These are phyloP conservation scores for Plantago major DNA, from an alignment of 257 asterid genomes.

Conservation along the genomic window DNA sequence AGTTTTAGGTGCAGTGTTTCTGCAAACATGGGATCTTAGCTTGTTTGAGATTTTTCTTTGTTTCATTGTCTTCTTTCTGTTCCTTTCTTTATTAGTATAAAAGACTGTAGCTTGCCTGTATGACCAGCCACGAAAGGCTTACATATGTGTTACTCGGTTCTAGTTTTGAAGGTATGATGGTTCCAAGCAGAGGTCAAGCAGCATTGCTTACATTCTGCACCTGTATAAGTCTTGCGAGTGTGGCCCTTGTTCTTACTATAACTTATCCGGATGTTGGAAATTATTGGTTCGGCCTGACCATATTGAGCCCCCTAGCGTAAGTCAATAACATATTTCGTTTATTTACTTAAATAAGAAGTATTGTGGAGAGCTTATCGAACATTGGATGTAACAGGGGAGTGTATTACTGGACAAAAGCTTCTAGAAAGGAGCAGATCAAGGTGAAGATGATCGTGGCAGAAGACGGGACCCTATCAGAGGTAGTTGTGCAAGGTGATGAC, in stretches of 20 bases:
- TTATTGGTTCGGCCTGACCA: slow-evolving; percentile 74
- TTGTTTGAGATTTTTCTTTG: too few relatives aligned
- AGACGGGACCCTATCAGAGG: slow-evolving; percentile 63
- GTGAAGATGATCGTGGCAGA: slow-evolving; percentile 69
- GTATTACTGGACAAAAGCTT: slow-evolving; percentile 89
- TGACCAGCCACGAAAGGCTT: not conserved
- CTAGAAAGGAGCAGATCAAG: slow-evolving; percentile 89
- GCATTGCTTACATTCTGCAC: slow-evolving; percentile 91
- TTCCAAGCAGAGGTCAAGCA: slow-evolving; percentile 93
- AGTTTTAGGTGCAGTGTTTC: too few relatives aligned
- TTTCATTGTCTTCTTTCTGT: too few relatives aligned
- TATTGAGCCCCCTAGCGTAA: slow-evolving; percentile 89
- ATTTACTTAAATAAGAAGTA: not conserved
- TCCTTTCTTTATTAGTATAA: not conserved
- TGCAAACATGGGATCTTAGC: too few relatives aligned
- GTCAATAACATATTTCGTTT: slow-evolving; percentile 21
- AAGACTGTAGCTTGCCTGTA: not conserved
- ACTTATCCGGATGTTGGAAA: slow-evolving; percentile 86
- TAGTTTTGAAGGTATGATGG: slow-evolving; percentile 95
- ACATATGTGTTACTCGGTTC: not conserved
- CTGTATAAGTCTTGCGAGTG: slow-evolving; percentile 85
- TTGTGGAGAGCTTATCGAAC: not conserved
- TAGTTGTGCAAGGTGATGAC: slow-evolving; percentile 84
- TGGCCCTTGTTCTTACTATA: slow-evolving; percentile 87
- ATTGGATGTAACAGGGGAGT: slow-evolving; percentile 52